Evolutionary conservation across 2,329 filamentous ascomycete genomes (phyloP).

Genomic region (Phyllosticta citriasiana): DNA sequence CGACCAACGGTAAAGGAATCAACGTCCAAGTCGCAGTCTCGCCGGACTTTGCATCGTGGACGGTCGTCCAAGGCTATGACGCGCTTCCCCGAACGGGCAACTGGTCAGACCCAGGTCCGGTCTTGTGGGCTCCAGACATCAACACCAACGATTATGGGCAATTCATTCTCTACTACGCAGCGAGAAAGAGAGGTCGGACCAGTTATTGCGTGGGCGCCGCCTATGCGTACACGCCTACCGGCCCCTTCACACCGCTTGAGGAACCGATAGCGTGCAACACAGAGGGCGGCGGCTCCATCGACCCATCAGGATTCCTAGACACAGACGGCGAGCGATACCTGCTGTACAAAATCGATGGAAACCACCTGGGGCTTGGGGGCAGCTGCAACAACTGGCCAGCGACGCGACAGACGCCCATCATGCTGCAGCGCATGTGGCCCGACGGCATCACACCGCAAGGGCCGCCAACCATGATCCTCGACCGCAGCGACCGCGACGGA

Average conservation of each 20-base stretch:
- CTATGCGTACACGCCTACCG: conserved; percentile 35
- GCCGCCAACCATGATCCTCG: conserved; percentile 37
- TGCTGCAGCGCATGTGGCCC: conserved; percentile 43
- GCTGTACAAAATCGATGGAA: conserved; percentile 58
- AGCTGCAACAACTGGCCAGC: conserved; percentile 37
- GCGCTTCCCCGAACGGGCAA: conserved; percentile 20
- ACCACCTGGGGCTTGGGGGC: conserved; percentile 39
- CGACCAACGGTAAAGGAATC: conserved; percentile 13
- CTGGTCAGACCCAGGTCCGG: conserved; percentile 17
- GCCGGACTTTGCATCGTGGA: conserved; percentile 25
- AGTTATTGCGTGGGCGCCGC: conserved; percentile 52
- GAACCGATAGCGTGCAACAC: conserved; percentile 42
- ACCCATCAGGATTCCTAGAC: conserved; percentile 51
- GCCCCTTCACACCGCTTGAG: conserved; percentile 43
- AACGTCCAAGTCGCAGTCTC: conserved; percentile 31
- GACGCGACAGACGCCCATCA: conserved; percentile 41
- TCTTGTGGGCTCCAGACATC: conserved; percentile 28
- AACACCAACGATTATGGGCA: conserved; percentile 29
- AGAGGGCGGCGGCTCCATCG: conserved; percentile 48
- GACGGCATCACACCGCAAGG: conserved; percentile 47
- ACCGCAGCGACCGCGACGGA: conserved; percentile 37
- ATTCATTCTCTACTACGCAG: conserved; percentile 53
- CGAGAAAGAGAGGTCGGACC: conserved; percentile 30
- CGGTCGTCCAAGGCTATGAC: conserved; percentile 17
- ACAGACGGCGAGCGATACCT: conserved; percentile 46